phyloP scores from a whole-genome alignment of 352 stramenopile species.

The Phytophthora podocarpi region DNA sequence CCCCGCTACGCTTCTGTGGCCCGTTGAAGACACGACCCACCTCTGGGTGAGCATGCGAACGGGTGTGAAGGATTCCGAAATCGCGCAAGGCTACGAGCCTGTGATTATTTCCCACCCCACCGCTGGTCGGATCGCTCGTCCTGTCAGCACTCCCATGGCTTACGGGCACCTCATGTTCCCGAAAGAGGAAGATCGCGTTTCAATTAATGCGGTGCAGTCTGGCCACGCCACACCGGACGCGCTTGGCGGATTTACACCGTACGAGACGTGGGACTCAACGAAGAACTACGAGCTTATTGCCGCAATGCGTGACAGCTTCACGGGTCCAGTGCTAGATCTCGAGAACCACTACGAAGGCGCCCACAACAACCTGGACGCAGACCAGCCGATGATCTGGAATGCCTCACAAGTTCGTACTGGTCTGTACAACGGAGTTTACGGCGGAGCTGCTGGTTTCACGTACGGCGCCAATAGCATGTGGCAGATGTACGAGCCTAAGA shows the following conservation, averaged over 20 bases:
- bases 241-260: neutral
- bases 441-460: conserved; percentile 16
- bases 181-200: conserved; percentile 19
- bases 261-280: conserved; percentile 25
- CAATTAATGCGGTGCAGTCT: conserved; percentile 13
- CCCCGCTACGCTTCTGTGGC: neutral
- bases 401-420: conserved; percentile 19
- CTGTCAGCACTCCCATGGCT: neutral
- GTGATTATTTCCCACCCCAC: conserved; percentile 19
- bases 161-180: conserved; percentile 19
- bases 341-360: conserved; percentile 34
- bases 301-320: conserved; percentile 30
- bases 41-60: conserved; percentile 24
- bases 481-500: conserved; percentile 22
- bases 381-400: conserved; percentile 19
- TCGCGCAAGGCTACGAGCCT: neutral
- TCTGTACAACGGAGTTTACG: conserved; percentile 30
- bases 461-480: conserved; percentile 29
- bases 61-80: conserved; percentile 17
- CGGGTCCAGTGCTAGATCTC: conserved; percentile 13
- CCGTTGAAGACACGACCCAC: conserved; percentile 12
- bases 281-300: conserved; percentile 36
- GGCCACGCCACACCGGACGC: conserved; percentile 8
- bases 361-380: conserved; percentile 7
- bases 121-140: neutral